Percentiles rank a stretch among this genome's conserved stretches.
phyloP scores from a whole-genome alignment of 2,329 filamentous ascomycete species.

The Phialophora chinensis region DNA sequence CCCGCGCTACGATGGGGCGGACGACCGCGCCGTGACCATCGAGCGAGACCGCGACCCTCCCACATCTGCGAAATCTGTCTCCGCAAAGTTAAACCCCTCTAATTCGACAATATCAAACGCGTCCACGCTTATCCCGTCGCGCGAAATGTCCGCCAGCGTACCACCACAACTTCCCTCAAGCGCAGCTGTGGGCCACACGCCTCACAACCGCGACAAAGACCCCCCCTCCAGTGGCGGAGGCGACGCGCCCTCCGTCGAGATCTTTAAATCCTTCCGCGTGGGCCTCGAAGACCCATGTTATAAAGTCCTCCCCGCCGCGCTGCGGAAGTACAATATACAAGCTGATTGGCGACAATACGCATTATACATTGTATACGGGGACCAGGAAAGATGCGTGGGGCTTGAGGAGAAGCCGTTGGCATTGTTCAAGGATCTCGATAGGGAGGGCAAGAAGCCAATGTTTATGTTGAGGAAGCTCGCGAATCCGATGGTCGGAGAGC shows the following conservation, averaged over 20 bases:
- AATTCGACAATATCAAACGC: conserved; percentile 37
- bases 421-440: conserved; percentile 95
- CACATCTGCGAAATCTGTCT: conserved; percentile 38
- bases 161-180: conserved; percentile 34
- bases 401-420: conserved; percentile 93
- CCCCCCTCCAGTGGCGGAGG: conserved; percentile 4
- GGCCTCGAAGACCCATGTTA: conserved; percentile 98
- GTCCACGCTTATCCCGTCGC: conserved; percentile 36
- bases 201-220: conserved; percentile 15
- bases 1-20: conserved; percentile 49
- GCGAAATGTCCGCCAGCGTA: conserved; percentile 37
- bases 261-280: conserved; percentile 98
- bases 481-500: conserved; percentile 35
- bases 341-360: conserved; percentile 98
- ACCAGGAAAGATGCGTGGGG: conserved; percentile 91
- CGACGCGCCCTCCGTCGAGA: conserved; percentile 70
- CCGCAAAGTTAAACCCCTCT: conserved; percentile 33
- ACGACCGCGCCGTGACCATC: conserved; percentile 44
- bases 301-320: conserved; percentile 91
- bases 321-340: conserved; percentile 98
- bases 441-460: conserved; percentile 98
- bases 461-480: conserved; percentile 86
- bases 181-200: conserved; percentile 34
- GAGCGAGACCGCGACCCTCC: conserved; percentile 43
- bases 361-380: conserved; percentile 97